phyloP scores from a whole-genome alignment of 1,284 basidiomycete genomes.

The Testicularia cyperi region DNA sequence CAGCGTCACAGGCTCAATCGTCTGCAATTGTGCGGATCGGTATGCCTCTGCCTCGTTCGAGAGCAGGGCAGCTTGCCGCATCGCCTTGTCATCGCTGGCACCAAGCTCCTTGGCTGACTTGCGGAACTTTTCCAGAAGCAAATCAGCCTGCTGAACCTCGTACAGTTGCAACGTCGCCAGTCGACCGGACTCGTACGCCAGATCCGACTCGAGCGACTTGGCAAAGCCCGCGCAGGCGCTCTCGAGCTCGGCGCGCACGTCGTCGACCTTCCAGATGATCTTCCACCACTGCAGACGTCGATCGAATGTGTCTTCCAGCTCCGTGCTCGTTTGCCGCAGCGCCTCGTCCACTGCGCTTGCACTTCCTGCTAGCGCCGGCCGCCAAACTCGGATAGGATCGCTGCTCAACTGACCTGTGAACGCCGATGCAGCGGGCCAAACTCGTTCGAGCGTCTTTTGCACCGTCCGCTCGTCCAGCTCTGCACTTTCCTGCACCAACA shows the following conservation, averaged over 20 bases:
- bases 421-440: slow-evolving; percentile 21
- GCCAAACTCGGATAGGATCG: slow-evolving; percentile 20
- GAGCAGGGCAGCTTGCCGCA: slow-evolving; percentile 28
- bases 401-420: slow-evolving; percentile 15
- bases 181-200: slow-evolving; percentile 45
- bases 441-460: slow-evolving; percentile 21
- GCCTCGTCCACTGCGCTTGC: slow-evolving; percentile 19
- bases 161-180: slow-evolving; percentile 25
- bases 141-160: slow-evolving; percentile 11
- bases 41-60: slow-evolving; percentile 32
- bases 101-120: slow-evolving; percentile 7
- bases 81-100: slow-evolving; percentile 2
- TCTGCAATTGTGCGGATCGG: slow-evolving; percentile 21
- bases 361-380: slow-evolving; percentile 16
- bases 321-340: slow-evolving; percentile 14
- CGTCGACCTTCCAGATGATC: slow-evolving; percentile 50
- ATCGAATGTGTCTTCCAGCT: slow-evolving; percentile 39
- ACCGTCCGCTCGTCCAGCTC: slow-evolving; percentile 9
- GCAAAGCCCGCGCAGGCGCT: slow-evolving; percentile 43
- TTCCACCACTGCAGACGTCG: slow-evolving; percentile 52
- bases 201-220: slow-evolving; percentile 33
- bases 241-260: slow-evolving; percentile 46
- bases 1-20: slow-evolving; percentile 31
- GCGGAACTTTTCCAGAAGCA: slow-evolving; percentile 22
- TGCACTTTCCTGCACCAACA: slow-evolving; percentile 6